Evolutionary conservation across 169 alveolate genomes (phyloP).

Genomic region (Cardiosporidium cionae): DNA sequence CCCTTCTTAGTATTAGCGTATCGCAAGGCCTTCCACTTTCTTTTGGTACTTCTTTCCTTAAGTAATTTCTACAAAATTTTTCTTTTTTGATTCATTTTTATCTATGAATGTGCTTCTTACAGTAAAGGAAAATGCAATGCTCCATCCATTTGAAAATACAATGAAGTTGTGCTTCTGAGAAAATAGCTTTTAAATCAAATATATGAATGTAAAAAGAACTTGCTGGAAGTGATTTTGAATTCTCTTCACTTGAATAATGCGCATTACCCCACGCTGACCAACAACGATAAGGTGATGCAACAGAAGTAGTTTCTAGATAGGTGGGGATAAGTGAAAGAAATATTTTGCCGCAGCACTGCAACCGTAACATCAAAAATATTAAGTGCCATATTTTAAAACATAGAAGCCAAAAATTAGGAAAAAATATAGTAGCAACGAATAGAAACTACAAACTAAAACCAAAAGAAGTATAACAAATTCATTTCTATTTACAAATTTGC

Average conservation of each 20-base stretch:
- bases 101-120: not conserved
- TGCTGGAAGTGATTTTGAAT: not conserved
- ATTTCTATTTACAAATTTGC: no score
- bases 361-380: no score
- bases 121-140: constrained; percentile 4
- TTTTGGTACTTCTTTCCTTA: not conserved
- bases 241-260: not conserved
- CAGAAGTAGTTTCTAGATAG: not conserved
- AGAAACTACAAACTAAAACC: no score
- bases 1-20: no score
- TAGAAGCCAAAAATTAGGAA: no score
- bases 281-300: constrained; percentile 15
- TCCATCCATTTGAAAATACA: constrained; percentile 20
- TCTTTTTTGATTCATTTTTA: not conserved
- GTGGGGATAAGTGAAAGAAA: constrained; percentile 12
- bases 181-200: not conserved
- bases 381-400: no score
- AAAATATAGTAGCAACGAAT: no score
- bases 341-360: constrained; percentile 5
- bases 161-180: constrained; percentile 1
- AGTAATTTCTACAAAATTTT: not conserved
- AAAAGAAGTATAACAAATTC: no score
- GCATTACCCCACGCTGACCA: constrained; percentile 11
- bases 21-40: not conserved
- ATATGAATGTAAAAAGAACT: not conserved